phyloP scores from a whole-genome alignment of 371 early-diverging fungal genomes.

The Globomyces sp. region DNA sequence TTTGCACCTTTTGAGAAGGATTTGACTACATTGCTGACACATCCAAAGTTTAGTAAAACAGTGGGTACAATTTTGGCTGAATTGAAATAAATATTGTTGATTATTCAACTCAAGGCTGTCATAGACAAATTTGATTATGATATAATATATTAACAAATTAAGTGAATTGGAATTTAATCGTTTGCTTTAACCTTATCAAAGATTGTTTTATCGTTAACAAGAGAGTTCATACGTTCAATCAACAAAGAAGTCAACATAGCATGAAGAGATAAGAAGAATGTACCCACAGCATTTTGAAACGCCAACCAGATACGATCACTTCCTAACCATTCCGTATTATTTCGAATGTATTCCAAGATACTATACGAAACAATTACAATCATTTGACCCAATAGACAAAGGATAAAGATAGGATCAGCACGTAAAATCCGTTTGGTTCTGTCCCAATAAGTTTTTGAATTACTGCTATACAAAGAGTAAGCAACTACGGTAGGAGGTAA shows the following conservation, averaged over 20 bases:
- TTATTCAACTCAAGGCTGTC: not conserved
- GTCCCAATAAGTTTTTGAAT: not conserved
- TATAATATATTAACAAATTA: too few relatives aligned
- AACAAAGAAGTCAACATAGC: too few relatives aligned
- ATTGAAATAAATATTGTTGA: constrained; percentile 6
- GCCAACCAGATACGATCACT: constrained; percentile 2
- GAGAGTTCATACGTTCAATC: too few relatives aligned
- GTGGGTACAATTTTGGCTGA: constrained; percentile 4
- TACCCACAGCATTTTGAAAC: too few relatives aligned
- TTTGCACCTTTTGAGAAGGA: constrained; percentile 65
- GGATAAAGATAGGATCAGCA: not conserved
- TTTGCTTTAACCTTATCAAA: too few relatives aligned
- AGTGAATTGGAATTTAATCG: too few relatives aligned
- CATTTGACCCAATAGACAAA: not conserved
- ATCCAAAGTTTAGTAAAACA: not conserved
- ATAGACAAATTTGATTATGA: not conserved
- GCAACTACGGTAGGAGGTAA: not conserved
- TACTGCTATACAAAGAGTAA: not conserved
- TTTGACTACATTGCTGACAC: constrained; percentile 28
- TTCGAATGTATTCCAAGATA: not conserved
- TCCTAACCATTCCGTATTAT: not conserved
- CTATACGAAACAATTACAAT: not conserved
- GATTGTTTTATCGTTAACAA: too few relatives aligned
- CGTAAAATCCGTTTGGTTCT: not conserved
- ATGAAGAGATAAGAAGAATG: too few relatives aligned